Evolutionary conservation across 805 yeast genomes (phyloP).

Genomic region (Komagataella kurtzmanii): DNA sequence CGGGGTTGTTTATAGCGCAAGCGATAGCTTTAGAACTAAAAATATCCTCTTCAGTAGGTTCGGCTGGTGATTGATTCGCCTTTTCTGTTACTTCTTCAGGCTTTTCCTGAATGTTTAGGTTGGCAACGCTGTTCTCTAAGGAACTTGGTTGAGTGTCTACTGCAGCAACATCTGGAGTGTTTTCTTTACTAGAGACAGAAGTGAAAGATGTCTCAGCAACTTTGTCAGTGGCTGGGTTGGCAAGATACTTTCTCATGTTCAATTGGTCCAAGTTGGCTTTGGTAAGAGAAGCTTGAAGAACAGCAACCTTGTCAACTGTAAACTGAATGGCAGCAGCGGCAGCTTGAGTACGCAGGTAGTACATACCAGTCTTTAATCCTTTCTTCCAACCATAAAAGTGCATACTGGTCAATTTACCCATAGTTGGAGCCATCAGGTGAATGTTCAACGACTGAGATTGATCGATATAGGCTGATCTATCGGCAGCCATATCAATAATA

Average conservation of each 20-base stretch:
- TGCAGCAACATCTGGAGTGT: constrained; percentile 28
- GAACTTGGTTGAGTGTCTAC: constrained; percentile 20
- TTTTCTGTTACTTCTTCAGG: constrained; percentile 9
- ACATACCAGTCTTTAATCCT: constrained; percentile 98
- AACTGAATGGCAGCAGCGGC: constrained; percentile 97
- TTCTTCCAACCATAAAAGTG: constrained; percentile 99
- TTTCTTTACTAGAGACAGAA: constrained; percentile 23
- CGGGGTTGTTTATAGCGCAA: constrained; percentile 94
- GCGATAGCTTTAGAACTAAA: constrained; percentile 90
- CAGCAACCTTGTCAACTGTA: constrained; percentile 49
- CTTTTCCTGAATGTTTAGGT: constrained; percentile 22
- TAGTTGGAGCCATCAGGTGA: constrained; percentile 84
- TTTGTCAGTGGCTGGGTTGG: constrained; percentile 11
- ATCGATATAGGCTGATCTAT: constrained; percentile 68
- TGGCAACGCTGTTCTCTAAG: constrained; percentile 32
- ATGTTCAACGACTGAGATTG: constrained; percentile 93
- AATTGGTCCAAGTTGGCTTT: constrained; percentile 16
- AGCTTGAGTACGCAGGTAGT: constrained; percentile 94
- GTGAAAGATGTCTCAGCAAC: constrained; percentile 13
- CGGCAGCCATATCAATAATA: constrained; percentile 77
- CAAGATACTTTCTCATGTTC: constrained; percentile 19
- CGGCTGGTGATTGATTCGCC: constrained; percentile 13
- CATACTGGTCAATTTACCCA: constrained; percentile 96
- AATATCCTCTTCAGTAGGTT: constrained; percentile 57
- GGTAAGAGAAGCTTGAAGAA: constrained; percentile 13